These are phyloP conservation scores for Globisporangium takayamanum DNA, from an alignment of 352 stramenopile genomes.

Conservation along the genomic window DNA sequence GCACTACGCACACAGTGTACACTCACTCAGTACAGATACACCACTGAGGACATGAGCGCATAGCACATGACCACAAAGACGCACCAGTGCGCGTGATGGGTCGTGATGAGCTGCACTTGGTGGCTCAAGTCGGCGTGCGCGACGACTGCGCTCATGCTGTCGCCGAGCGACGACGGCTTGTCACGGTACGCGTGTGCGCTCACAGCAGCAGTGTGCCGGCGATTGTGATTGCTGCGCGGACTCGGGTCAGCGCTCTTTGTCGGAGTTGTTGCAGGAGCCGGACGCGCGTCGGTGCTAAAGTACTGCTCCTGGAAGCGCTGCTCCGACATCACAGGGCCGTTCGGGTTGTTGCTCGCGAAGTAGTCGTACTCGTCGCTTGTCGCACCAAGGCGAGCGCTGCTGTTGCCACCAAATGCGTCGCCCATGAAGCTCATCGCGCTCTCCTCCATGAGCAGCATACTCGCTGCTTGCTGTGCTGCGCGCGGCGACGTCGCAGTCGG, in stretches of 20 bases:
- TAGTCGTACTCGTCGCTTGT: conserved; percentile 9
- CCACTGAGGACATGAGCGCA: neutral
- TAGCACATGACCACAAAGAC: conserved; percentile 3
- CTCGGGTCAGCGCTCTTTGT: conserved; percentile 16
- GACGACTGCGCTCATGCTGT: conserved; percentile 54
- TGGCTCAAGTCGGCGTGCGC: conserved; percentile 72
- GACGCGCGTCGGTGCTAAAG: conserved; percentile 24
- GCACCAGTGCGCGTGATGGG: conserved; percentile 67
- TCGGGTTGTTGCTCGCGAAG: conserved; percentile 10
- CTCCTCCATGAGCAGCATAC: conserved; percentile 45
- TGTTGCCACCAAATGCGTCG: conserved; percentile 3
- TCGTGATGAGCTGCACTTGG: conserved; percentile 63
- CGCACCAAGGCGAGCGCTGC: conserved; percentile 4
- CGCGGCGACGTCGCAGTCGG: conserved; percentile 54
- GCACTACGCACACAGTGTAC: conserved; percentile 19
- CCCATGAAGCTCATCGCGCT: conserved; percentile 8
- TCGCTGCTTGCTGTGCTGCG: conserved; percentile 18
- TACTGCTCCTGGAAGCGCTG: conserved; percentile 16
- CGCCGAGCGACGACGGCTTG: conserved; percentile 24
- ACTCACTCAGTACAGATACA: neutral
- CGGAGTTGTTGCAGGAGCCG: neutral
- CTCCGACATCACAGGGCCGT: conserved; percentile 3
- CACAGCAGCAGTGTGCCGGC: conserved; percentile 17
- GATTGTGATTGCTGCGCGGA: conserved; percentile 12
- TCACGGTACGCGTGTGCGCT: conserved; percentile 16